phyloP scores from a whole-genome alignment of 768 basidiomycete genomes.

The Psilocybe tampanensis region DNA sequence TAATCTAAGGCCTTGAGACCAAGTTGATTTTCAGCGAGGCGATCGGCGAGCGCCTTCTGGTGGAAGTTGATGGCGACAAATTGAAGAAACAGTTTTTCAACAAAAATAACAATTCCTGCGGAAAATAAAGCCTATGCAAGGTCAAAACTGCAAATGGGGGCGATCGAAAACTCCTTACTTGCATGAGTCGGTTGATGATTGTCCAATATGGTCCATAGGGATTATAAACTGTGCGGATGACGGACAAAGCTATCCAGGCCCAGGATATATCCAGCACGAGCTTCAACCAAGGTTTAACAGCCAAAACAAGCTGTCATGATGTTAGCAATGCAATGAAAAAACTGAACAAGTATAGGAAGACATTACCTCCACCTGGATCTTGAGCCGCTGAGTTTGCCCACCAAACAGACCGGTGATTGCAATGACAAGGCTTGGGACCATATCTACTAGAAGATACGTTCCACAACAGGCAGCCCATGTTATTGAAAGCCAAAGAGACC shows the following conservation, averaged over 20 bases:
- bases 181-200: conserved; percentile 70
- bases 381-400: conserved; percentile 65
- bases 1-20: conserved; percentile 72
- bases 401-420: conserved; percentile 55
- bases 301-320: conserved; percentile 56
- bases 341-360: conserved; percentile 12
- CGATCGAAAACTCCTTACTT: conserved; percentile 39
- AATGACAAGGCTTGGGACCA: conserved; percentile 58
- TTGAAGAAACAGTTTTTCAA: conserved; percentile 62
- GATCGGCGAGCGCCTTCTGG: conserved; percentile 72
- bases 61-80: conserved; percentile 84
- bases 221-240: conserved; percentile 55
- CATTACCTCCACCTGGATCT: conserved; percentile 73
- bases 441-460: conserved; percentile 68
- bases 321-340: background rate
- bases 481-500: conserved; percentile 71
- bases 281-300: conserved; percentile 74
- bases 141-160: background rate
- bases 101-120: conserved; percentile 42
- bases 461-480: conserved; percentile 63
- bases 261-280: conserved; percentile 65
- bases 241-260: conserved; percentile 76
- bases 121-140: conserved; percentile 44
- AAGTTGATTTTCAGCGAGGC: conserved; percentile 67
- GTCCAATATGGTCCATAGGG: conserved; percentile 71